A percentile compares a stretch with the other conserved stretches of the same genome.
These are phyloP conservation scores for Achaetomium macrosporum DNA, from an alignment of 2,329 filamentous ascomycete genomes.

Conservation along the genomic window DNA sequence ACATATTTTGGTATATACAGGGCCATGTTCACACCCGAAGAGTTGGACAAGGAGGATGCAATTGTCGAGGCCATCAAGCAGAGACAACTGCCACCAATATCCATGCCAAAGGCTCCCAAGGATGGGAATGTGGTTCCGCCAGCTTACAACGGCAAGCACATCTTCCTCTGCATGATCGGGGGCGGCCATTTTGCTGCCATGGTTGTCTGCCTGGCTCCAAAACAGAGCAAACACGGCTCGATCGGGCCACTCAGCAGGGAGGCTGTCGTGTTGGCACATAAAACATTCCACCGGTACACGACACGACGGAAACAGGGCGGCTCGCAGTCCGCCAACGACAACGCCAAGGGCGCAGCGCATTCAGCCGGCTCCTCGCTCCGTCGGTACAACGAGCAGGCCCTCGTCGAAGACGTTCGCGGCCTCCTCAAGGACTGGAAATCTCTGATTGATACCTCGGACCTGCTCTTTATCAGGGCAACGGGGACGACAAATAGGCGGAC, in stretches of 20 bases:
- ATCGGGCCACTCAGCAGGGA: slow-evolving; percentile 70
- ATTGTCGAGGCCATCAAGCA: slow-evolving; percentile 63
- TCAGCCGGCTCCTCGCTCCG: slow-evolving; percentile 86
- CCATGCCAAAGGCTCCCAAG: slow-evolving; percentile 47
- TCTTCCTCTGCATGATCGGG: slow-evolving; percentile 98
- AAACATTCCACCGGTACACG: slow-evolving; percentile 96
- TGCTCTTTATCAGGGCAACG: slow-evolving; percentile 85
- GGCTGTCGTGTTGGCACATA: slow-evolving; percentile 85
- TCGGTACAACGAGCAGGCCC: slow-evolving; percentile 87
- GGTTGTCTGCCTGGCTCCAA: slow-evolving; percentile 83
- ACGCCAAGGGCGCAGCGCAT: slow-evolving; percentile 87
- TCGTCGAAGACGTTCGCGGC: slow-evolving; percentile 80
- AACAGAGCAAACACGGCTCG: slow-evolving; percentile 61
- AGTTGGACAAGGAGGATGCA: slow-evolving; percentile 57
- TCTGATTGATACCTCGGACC: slow-evolving; percentile 75
- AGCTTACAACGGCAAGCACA: slow-evolving; percentile 67
- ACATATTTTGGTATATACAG: slow-evolving; percentile 81
- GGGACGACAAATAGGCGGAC: slow-evolving; percentile 81
- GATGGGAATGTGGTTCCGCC: slow-evolving; percentile 51
- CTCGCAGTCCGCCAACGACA: slow-evolving; percentile 88
- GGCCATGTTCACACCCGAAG: slow-evolving; percentile 67
- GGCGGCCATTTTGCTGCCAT: slow-evolving; percentile 97
- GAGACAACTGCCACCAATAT: slow-evolving; percentile 68
- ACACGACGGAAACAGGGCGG: slow-evolving; percentile 95
- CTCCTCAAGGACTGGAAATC: slow-evolving; percentile 79